Percentiles rank a stretch among this genome's conserved stretches.
phyloP scores from a whole-genome alignment of 208 protist species.

The Wallacemonas collosoma region DNA sequence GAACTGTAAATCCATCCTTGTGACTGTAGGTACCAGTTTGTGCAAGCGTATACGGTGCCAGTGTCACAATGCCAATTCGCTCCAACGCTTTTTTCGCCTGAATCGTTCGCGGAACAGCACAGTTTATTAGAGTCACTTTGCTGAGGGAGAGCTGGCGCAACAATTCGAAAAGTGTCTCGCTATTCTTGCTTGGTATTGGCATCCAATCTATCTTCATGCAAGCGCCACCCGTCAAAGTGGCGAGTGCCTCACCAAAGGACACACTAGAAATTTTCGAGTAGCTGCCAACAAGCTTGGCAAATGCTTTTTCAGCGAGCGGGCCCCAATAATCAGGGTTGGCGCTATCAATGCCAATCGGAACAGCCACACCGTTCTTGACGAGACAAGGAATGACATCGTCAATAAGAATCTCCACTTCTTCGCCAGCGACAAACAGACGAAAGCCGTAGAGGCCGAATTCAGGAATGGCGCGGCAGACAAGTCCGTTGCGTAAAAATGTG shows the following conservation, averaged over 20 bases:
- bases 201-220: slow-evolving; percentile 54
- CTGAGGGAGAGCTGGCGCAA: slow-evolving; percentile 17
- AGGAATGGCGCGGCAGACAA: slow-evolving; percentile 7
- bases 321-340: slow-evolving; percentile 55
- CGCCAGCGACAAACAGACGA: slow-evolving; percentile 35
- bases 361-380: slow-evolving; percentile 6
- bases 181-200: neutral
- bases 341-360: slow-evolving; percentile 42
- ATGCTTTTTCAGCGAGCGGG: slow-evolving; percentile 65
- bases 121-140: slow-evolving; percentile 5
- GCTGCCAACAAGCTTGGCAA: slow-evolving; percentile 65
- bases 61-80: slow-evolving; percentile 19
- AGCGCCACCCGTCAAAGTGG: slow-evolving; percentile 57
- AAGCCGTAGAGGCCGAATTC: slow-evolving; percentile 25
- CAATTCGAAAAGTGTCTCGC: slow-evolving; percentile 19
- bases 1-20: slow-evolving; percentile 22
- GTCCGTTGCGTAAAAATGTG: slow-evolving; percentile 12
- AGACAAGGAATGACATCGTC: slow-evolving; percentile 65
- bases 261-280: slow-evolving; percentile 53
- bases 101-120: slow-evolving; percentile 17
- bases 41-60: slow-evolving; percentile 36
- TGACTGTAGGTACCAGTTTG: slow-evolving; percentile 24
- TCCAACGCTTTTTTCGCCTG: slow-evolving; percentile 23
- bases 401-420: slow-evolving; percentile 42
- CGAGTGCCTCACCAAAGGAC: slow-evolving; percentile 47